These are phyloP conservation scores for Apiospora marii DNA, from an alignment of 2,329 filamentous ascomycete genomes.

Conservation along the genomic window DNA sequence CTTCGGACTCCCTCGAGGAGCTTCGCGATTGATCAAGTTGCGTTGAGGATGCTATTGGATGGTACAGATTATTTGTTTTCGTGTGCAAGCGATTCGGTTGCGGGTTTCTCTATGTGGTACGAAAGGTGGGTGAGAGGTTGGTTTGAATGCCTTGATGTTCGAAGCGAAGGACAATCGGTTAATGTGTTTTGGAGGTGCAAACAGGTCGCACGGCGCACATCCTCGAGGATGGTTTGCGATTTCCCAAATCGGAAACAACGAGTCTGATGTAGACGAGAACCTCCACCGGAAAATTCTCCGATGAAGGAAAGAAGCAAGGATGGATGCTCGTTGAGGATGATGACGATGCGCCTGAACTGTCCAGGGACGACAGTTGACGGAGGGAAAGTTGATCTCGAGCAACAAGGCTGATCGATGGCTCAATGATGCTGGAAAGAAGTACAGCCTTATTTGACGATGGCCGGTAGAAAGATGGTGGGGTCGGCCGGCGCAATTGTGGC, in stretches of 20 bases:
- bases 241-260: background rate
- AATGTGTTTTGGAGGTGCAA: background rate
- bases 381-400: conserved; percentile 7
- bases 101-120: background rate
- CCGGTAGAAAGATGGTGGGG: background rate
- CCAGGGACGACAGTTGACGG: background rate
- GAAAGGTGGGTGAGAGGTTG: background rate
- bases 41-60: background rate
- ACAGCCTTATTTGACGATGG: conserved; percentile 7
- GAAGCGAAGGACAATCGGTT: background rate
- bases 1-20: background rate
- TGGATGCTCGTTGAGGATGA: background rate
- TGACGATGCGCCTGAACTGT: background rate
- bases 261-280: background rate
- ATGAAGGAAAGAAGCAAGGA: background rate
- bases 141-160: background rate
- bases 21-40: background rate
- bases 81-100: background rate
- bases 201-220: background rate
- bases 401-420: conserved; percentile 21
- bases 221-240: conserved; percentile 13
- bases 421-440: background rate
- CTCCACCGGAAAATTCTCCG: background rate
- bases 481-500: background rate
- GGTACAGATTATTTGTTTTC: background rate